These are phyloP conservation scores for Epichloe festucae DNA, from an alignment of 2,329 filamentous ascomycete species.

Conservation along the genomic window DNA sequence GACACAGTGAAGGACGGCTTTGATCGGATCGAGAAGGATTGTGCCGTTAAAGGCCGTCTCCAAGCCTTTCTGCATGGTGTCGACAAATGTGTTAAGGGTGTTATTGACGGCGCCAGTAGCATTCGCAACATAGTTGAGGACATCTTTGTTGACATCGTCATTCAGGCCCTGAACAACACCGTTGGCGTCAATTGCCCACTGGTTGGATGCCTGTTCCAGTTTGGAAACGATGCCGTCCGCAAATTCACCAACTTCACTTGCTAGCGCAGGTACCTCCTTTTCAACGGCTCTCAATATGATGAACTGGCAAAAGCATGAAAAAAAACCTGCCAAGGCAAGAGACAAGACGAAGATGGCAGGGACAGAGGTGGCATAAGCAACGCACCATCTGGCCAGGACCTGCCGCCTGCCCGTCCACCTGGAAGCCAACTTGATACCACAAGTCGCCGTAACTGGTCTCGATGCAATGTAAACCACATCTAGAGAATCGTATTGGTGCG, in stretches of 20 bases:
- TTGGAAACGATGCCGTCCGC: conserved; percentile 63
- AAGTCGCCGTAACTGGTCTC: conserved; percentile 59
- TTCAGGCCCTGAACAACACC: conserved; percentile 58
- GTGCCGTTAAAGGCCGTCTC: conserved; percentile 73
- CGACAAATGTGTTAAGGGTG: conserved; percentile 72
- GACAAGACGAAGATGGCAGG: conserved; percentile 78
- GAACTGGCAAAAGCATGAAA: conserved; percentile 72
- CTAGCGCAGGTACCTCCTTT: conserved; percentile 62
- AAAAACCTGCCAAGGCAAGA: conserved; percentile 67
- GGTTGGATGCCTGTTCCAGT: conserved; percentile 57
- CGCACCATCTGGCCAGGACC: conserved; percentile 65
- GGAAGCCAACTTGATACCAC: conserved; percentile 57
- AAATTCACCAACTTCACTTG: conserved; percentile 63
- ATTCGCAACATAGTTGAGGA: conserved; percentile 78
- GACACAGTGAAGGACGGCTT: conserved; percentile 74
- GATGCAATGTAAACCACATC: conserved; percentile 83
- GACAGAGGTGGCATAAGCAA: conserved; percentile 77
- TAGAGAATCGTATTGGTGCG: conserved; percentile 61
- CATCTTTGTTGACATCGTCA: conserved; percentile 64
- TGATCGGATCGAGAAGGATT: conserved; percentile 62
- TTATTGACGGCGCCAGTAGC: conserved; percentile 72
- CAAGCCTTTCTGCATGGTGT: conserved; percentile 61
- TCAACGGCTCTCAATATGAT: conserved; percentile 62
- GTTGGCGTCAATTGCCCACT: conserved; percentile 71
- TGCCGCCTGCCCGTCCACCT: conserved; percentile 53